These are phyloP conservation scores for Leccinum ponderosum DNA, from an alignment of 1,284 basidiomycete species.

Conservation along the genomic window DNA sequence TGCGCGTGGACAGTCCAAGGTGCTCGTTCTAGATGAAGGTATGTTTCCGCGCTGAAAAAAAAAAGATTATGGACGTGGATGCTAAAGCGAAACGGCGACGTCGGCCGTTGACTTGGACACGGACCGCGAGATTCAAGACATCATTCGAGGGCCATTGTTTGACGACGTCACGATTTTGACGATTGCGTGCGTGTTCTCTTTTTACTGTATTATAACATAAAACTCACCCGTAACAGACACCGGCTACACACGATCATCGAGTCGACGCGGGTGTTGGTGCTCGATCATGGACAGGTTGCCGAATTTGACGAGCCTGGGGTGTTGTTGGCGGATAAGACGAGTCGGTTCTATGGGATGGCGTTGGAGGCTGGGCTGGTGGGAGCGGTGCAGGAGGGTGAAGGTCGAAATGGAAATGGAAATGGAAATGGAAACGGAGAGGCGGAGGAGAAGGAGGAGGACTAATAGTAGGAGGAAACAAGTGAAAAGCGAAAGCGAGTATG, in stretches of 20 bases:
- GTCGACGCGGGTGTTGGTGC: slow-evolving; percentile 81
- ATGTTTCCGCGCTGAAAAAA: background rate
- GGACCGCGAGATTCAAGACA: slow-evolving; percentile 82
- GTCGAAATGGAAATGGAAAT: background rate
- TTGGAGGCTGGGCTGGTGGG: slow-evolving; percentile 29
- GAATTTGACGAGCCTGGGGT: slow-evolving; percentile 29
- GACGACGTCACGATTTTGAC: slow-evolving; percentile 78
- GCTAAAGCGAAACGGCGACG: slow-evolving; percentile 50
- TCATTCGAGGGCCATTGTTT: slow-evolving; percentile 74
- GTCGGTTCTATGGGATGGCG: slow-evolving; percentile 34
- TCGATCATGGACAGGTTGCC: slow-evolving; percentile 68
- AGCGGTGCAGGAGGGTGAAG: background rate
- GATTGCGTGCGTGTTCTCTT: slow-evolving; percentile 58
- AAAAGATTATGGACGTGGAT: background rate
- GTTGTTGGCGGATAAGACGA: slow-evolving; percentile 23
- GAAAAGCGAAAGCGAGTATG: too few relatives aligned
- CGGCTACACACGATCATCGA: slow-evolving; percentile 91
- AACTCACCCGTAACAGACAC: slow-evolving; percentile 51
- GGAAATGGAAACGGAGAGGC: background rate
- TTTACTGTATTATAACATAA: background rate
- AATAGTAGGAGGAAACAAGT: too few relatives aligned
- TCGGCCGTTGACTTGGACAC: slow-evolving; percentile 90
- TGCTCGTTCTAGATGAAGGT: slow-evolving; percentile 88
- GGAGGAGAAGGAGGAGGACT: too few relatives aligned
- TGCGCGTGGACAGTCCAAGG: slow-evolving; percentile 57